Conservation (phyloP, 2,329 filamentous ascomycete species). For the Blastomyces emzantsi region DNA sequence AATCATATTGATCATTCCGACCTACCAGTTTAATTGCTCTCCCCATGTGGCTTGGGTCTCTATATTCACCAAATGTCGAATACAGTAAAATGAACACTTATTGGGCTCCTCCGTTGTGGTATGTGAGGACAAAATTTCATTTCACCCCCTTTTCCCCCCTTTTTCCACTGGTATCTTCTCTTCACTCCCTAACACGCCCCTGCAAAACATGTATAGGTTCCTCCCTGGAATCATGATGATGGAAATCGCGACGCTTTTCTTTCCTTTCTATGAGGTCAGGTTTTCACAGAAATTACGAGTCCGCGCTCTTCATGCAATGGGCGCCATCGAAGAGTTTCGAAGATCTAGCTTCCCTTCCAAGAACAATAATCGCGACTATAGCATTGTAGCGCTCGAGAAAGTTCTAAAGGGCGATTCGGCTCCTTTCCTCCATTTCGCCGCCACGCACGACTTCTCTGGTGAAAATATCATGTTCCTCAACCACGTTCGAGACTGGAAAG, state of each 20-base stretch:
- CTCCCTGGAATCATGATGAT: slow-evolving; percentile 50
- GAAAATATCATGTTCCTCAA: slow-evolving; percentile 59
- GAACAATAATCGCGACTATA: slow-evolving; percentile 36
- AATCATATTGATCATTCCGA: slow-evolving; percentile 6
- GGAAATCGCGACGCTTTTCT: slow-evolving; percentile 51
- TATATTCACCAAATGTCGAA: slow-evolving; percentile 4
- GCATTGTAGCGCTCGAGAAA: slow-evolving; percentile 50
- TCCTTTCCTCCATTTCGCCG: slow-evolving; percentile 52
- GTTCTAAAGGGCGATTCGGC: slow-evolving; percentile 48
- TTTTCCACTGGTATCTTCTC: background rate
- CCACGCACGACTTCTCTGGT: slow-evolving; percentile 54
- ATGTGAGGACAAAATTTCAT: background rate
- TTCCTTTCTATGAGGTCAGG: slow-evolving; percentile 41
- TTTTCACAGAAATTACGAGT: background rate
- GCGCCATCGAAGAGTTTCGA: slow-evolving; percentile 4
- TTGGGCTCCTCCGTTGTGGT: slow-evolving; percentile 12
- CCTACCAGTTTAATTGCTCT: slow-evolving; percentile 44
- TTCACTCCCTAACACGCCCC: background rate
- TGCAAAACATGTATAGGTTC: slow-evolving; percentile 25
- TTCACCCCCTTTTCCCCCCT: background rate
- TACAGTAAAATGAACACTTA: slow-evolving; percentile 9
- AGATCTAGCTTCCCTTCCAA: slow-evolving; percentile 13
- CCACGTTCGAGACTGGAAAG: slow-evolving; percentile 47
- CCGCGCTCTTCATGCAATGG: slow-evolving; percentile 3
- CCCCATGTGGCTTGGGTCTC: slow-evolving; percentile 48